phyloP scores from a whole-genome alignment of 306 rosid species.

The Acacia acuminata region DNA sequence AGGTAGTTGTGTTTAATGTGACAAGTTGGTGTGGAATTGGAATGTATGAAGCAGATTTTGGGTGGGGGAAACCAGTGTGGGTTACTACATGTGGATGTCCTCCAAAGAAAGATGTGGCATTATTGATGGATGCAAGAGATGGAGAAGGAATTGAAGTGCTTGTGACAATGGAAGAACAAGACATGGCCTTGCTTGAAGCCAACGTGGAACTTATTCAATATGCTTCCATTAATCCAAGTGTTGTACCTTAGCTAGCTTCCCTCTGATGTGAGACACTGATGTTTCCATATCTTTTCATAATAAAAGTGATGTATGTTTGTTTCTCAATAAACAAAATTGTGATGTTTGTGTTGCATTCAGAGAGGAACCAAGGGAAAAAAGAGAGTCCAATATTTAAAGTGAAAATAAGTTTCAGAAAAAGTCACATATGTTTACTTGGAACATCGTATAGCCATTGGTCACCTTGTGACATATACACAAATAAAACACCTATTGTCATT shows the following conservation, averaged over 20 bases:
- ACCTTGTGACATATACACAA: no score
- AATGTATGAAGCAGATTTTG: conserved; percentile 45
- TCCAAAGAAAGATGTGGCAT: background rate
- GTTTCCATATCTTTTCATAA: background rate
- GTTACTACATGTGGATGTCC: conserved; percentile 13
- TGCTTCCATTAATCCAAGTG: conserved; percentile 22
- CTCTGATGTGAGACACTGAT: background rate
- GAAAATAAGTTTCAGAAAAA: background rate
- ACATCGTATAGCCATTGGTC: no score
- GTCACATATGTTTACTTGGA: no score
- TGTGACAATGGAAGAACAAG: conserved; percentile 43
- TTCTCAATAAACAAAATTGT: background rate
- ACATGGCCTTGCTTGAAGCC: conserved; percentile 39
- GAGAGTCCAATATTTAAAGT: background rate
- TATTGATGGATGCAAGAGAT: conserved; percentile 47
- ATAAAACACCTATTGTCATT: no score
- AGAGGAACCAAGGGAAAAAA: background rate
- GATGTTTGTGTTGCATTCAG: background rate
- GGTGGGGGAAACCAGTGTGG: conserved; percentile 62
- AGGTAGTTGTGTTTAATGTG: background rate
- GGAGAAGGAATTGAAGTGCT: conserved; percentile 53
- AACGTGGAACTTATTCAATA: conserved; percentile 33
- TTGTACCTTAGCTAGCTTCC: background rate
- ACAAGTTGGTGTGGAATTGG: conserved; percentile 48
- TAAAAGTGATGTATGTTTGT: background rate